A percentile compares a stretch with the other conserved stretches of the same genome.
These are phyloP conservation scores for Eremomyces bilateralis DNA, from an alignment of 495 filamentous ascomycete species.

Conservation along the genomic window DNA sequence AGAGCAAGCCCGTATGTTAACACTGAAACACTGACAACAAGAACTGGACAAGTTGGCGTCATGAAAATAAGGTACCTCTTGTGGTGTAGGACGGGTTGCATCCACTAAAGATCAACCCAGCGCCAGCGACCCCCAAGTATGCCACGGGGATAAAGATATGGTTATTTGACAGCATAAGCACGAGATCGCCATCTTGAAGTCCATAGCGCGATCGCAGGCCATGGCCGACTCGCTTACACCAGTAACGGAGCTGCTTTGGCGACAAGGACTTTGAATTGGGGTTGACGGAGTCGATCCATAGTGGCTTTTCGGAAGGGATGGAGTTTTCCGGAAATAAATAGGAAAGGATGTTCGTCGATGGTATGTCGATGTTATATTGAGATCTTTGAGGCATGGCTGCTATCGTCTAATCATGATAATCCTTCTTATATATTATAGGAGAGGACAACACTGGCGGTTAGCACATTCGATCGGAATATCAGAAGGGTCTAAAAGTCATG, in stretches of 20 bases:
- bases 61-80: slow-evolving; percentile 9
- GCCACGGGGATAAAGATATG: slow-evolving; percentile 27
- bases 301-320: slow-evolving; percentile 18
- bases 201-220: slow-evolving; percentile 21
- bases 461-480: too few relatives aligned
- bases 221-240: slow-evolving; percentile 22
- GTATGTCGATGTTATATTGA: slow-evolving; percentile 21
- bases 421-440: too few relatives aligned
- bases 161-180: slow-evolving; percentile 25
- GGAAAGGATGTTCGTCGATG: slow-evolving; percentile 21
- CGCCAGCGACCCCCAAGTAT: slow-evolving; percentile 24
- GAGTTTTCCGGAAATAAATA: slow-evolving; percentile 23
- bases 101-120: slow-evolving; percentile 20
- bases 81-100: slow-evolving; percentile 18
- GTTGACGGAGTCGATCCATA: slow-evolving; percentile 27
- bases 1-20: too few relatives aligned
- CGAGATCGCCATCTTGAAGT: slow-evolving; percentile 20
- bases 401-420: too few relatives aligned
- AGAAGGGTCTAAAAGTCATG: too few relatives aligned
- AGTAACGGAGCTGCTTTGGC: slow-evolving; percentile 19
- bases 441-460: too few relatives aligned
- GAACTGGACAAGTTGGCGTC: too few relatives aligned
- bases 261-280: slow-evolving; percentile 19
- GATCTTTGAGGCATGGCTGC: slow-evolving; percentile 22
- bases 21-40: too few relatives aligned